Evolutionary conservation across 78 protist species (phyloP), one percentile per base, ranked within the genome.

Genomic region (Capsaspora owczarzaki): DNA sequence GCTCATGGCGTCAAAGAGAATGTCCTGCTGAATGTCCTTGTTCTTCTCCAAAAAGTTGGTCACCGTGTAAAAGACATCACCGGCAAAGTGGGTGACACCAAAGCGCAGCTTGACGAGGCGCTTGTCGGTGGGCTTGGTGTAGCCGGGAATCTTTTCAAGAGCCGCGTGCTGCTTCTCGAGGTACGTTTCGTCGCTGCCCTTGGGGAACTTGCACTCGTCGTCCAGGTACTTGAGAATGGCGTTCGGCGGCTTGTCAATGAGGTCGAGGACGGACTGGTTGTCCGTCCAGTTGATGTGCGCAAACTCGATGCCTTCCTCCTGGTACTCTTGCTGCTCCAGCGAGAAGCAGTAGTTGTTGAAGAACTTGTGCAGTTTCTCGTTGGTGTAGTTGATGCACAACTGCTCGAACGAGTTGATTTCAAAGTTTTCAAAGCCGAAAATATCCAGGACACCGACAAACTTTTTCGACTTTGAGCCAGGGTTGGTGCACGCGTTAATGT

Each of bases 371-470:
- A 94, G 86, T 82, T 82, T 89, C 86, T 95, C 98, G 85, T 95
- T 95, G 75, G 96, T 88, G 84, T 70, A 88, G 80, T 93, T 91
- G 91, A 93, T 93, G 74, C 95, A 91, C 41, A 93, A 86, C 71
- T 93, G 97, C 75, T 93, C 95, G 71, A 93, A 93, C 25, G 91
- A 86, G 74, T 90, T 90, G 74, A 40, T 31, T 1, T 4, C 40
- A 74, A 89, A 89, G 37, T 84, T 77, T 89, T 96, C 98, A 51
- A 96, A 96, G 38, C 98, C 98, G 74, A 91, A 96, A 56, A 96
- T 96, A 61, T 96, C 98, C 10, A 91, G 81, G 29, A 89, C 87
- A 49, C 92, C 92, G 71, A 91, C 86, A 37, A 88, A 89, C 47
- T 16, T 3, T 12, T 1, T 5, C 20, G 40, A 0, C 19, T 25